Base-by-base conservation (phyloP, 257 asterid species). In the Nicotiana paniculata region DNA sequence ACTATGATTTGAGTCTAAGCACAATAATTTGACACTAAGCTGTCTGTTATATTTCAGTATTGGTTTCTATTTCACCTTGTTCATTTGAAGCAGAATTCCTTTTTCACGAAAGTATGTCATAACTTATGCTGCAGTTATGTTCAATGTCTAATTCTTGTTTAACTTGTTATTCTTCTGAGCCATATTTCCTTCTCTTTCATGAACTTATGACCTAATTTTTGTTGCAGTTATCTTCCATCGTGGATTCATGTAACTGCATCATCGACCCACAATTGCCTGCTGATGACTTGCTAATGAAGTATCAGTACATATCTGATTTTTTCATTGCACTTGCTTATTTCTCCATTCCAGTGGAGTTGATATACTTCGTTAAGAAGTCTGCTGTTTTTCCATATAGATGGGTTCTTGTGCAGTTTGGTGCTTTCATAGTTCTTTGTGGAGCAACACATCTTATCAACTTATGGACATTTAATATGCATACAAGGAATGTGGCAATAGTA, bases 351-450 rank as follows among this genome's bases (percentile, higher is more conserved):
- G 82, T 96, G 86, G 99, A 96, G 90, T 85, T 96, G 84, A 94
- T 96, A 81, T 96, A 96, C 90, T 96, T 96, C 75, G 99, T 96
- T 39, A 94, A 96, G 88, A 96, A 96, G 89, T 96, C 99, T 74
- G 98, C 99, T 0, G 97, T 94, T 74, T 96, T 96, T 82, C 99
- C 99, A 9, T 96, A 96, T 81, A 89, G 93, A 90, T 96, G 99
- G 99, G 99, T 96, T 86, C 97, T 96, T 69, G 98, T 96, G 83
- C 99, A 96, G 91, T 96, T 96, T 58, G 99, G 99, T 83, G 99
- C 99, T 58, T 96, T 96, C 82, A 96, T 96, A 69, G 97, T 96
- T 86, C 98, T 96, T 37, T 96, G 99, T 85, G 99, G 99, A 33
- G 98, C 98, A 13, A 96, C 99, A 17, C 99, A 96, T 87, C 89